Base-by-base conservation (phyloP, 129 eudicot species). In the Glebionis coronaria region DNA sequence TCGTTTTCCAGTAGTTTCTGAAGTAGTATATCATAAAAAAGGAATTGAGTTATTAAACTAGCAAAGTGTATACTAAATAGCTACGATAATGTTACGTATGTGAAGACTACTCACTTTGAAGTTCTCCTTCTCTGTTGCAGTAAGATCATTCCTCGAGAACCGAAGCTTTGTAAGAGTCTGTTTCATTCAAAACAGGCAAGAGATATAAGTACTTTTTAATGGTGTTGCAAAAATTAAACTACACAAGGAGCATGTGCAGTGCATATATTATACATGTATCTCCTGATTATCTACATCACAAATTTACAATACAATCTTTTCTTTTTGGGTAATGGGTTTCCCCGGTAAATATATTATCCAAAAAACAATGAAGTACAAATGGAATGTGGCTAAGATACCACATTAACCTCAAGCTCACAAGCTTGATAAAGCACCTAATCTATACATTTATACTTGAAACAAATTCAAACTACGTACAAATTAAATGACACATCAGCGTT, bases 81-180 rank as follows among this genome's bases (percentile, higher is more conserved):
- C 14, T 55, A 28, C 9, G 0, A 53, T 0, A 18, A 55, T 5
- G 58, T 12, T 9, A 56, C 13, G 2, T n/a, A n/a, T 10, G 58
- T 12, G n/a, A 69, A 2, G 16, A 60, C 55, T 10, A 27, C 16
- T 72, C 78, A 91, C 96, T 75, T 81, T 82, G 61, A 92, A 88
- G 67, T 77, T 82, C 62, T 88, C 87, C 84, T 86, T 92, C 69
- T 92, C 96, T 60, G 79, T 63, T 64, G 76, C 83, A 63, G 81
- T 82, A 51, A 92, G 84, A 66, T 72, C 86, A 55, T 76, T 80
- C 75, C 98, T 85, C 53, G 96, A 86, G 72, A 92, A 86, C 31
- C 98, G 85, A 67, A 92, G 88, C 82, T 92, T 92, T 12, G 98
- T 92, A 31, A 92, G 91, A 45, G 91, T 88, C 98, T 92, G 95